phyloP scores from a whole-genome alignment of 148 eudicot species.

The Amaranthus cruentus region DNA sequence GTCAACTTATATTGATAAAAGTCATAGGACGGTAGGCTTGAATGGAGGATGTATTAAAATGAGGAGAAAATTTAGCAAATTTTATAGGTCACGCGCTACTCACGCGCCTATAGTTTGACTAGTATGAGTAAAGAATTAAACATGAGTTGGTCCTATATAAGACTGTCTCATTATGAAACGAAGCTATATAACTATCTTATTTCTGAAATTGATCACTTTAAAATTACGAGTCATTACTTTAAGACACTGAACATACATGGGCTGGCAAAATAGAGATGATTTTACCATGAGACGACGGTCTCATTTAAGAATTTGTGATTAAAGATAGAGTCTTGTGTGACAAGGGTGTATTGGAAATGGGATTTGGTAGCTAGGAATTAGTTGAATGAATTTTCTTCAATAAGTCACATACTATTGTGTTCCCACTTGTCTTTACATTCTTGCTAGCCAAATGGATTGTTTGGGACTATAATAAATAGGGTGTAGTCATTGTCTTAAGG shows the following conservation, averaged over 20 bases:
- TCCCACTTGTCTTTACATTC: constrained; percentile 4
- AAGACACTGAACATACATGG: too few relatives aligned
- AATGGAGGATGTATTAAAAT: neutral
- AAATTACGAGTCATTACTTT: too few relatives aligned
- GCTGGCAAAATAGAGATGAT: too few relatives aligned
- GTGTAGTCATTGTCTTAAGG: neutral
- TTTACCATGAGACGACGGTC: too few relatives aligned
- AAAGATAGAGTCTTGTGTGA: neutral
- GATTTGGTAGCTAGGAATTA: constrained; percentile 6
- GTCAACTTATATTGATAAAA: constrained; percentile 12
- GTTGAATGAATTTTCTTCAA: neutral
- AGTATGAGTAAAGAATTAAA: neutral
- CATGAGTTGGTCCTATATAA: too few relatives aligned
- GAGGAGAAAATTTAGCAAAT: neutral
- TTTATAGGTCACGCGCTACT: neutral
- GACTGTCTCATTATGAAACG: too few relatives aligned
- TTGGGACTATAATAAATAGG: neutral
- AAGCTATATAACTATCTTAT: too few relatives aligned
- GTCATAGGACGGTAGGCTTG: constrained; percentile 8
- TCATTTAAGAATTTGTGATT: neutral
- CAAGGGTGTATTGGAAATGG: constrained; percentile 2
- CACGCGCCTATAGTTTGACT: constrained; percentile 14
- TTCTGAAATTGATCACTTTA: too few relatives aligned
- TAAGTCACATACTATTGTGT: constrained; percentile 2
- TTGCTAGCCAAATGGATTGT: neutral